Evolutionary conservation across 352 stramenopile genomes (phyloP).

Genomic region (Pythium graminicola): DNA sequence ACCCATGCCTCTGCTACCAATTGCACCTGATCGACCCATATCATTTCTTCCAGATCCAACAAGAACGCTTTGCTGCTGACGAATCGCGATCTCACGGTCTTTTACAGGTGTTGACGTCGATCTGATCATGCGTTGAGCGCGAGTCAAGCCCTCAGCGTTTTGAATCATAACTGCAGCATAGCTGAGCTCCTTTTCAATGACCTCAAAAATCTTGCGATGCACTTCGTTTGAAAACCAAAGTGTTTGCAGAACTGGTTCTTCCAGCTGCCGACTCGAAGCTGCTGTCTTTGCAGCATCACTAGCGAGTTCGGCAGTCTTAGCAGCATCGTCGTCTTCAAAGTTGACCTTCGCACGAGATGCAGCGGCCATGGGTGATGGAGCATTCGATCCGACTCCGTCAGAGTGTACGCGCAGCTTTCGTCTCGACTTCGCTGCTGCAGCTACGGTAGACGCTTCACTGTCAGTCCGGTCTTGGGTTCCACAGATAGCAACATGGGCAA

Average conservation of each 20-base stretch:
- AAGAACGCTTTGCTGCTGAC: conserved; percentile 29
- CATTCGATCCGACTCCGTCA: conserved; percentile 18
- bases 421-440: conserved; percentile 63
- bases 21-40: conserved; percentile 10
- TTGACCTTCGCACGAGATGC: conserved; percentile 23
- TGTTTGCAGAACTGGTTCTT: conserved; percentile 69
- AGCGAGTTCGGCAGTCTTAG: conserved; percentile 59
- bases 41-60: conserved; percentile 22
- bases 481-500: conserved; percentile 63
- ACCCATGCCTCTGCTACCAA: conserved; percentile 5
- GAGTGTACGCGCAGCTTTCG: conserved; percentile 60
- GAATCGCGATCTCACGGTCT: conserved; percentile 41
- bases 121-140: conserved; percentile 74
- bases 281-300: conserved; percentile 76
- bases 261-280: conserved; percentile 59
- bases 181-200: conserved; percentile 75
- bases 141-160: conserved; percentile 64
- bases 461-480: conserved; percentile 65
- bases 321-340: conserved; percentile 42
- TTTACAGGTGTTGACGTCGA: conserved; percentile 75
- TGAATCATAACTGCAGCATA: conserved; percentile 63
- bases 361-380: conserved; percentile 11
- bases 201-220: conserved; percentile 81
- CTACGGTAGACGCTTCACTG: conserved; percentile 57
- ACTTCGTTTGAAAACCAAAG: conserved; percentile 87